A percentile compares a stretch with the other conserved stretches of the same genome.
These are phyloP conservation scores for Talaromyces sp. DNA, from an alignment of 2,329 filamentous ascomycete genomes.

Conservation along the genomic window DNA sequence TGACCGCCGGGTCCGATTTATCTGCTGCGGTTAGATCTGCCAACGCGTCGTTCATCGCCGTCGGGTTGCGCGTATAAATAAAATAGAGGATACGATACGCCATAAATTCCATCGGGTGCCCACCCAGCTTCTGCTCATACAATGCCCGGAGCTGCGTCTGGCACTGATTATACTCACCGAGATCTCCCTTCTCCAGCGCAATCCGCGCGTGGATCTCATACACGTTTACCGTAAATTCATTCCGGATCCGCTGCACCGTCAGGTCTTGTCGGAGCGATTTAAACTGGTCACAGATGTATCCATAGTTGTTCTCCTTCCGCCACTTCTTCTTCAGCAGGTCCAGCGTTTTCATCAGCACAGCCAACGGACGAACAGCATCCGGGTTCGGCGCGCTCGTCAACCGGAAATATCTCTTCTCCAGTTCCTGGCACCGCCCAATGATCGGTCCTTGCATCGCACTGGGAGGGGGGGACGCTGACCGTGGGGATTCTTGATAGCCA, in stretches of 20 bases:
- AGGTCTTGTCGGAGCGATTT: slow-evolving; percentile 97
- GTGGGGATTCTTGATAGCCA: slow-evolving; percentile 31
- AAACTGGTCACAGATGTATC: slow-evolving; percentile 98
- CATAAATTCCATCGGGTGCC: slow-evolving; percentile 92
- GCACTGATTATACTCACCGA: slow-evolving; percentile 99
- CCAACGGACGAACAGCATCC: slow-evolving; percentile 79
- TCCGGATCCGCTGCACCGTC: slow-evolving; percentile 95
- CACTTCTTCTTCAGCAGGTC: slow-evolving; percentile 91
- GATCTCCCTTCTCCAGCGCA: slow-evolving; percentile 93
- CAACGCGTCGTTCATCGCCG: slow-evolving; percentile 95
- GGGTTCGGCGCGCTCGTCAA: slow-evolving; percentile 86
- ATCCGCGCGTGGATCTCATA: slow-evolving; percentile 98
- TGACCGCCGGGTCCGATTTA: slow-evolving; percentile 76
- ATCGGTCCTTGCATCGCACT: slow-evolving; percentile 59
- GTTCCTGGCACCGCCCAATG: slow-evolving; percentile 72
- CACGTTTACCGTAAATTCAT: slow-evolving; percentile 90
- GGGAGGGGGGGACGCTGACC: slow-evolving; percentile 44
- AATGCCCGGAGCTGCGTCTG: slow-evolving; percentile 94
- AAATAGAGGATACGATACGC: slow-evolving; percentile 99
- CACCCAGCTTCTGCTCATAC: slow-evolving; percentile 80
- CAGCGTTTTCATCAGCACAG: slow-evolving; percentile 74
- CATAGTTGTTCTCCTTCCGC: slow-evolving; percentile 88
- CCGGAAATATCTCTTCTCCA: slow-evolving; percentile 94
- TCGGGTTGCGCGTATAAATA: slow-evolving; percentile 97
- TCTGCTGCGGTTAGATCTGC: slow-evolving; percentile 98